Conservation (phyloP, 1,139 yeast species). For the Candida dubliniensis region DNA sequence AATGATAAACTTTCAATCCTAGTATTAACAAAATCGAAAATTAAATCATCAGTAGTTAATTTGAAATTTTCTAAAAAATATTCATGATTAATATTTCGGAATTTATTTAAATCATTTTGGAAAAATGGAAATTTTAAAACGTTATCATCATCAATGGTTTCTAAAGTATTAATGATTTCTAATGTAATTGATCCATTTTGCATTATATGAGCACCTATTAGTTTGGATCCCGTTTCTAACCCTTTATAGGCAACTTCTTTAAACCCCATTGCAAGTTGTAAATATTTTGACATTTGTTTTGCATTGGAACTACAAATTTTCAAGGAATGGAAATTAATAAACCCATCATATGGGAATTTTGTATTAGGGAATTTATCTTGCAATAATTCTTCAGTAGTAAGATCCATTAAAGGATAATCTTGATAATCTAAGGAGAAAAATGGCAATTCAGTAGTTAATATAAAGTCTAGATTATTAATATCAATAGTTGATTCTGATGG, state of each 20-base stretch:
- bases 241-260: conserved; percentile 61
- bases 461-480: conserved; percentile 5
- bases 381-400: conserved; percentile 23
- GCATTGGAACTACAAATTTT: conserved; percentile 56
- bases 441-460: conserved; percentile 21
- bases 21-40: conserved; percentile 20
- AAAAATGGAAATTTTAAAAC: conserved; percentile 17
- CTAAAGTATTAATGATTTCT: conserved; percentile 38
- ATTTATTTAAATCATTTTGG: conserved; percentile 14
- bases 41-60: conserved; percentile 19
- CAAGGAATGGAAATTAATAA: conserved; percentile 32
- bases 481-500: conserved; percentile 8
- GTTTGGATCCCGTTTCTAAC: conserved; percentile 64
- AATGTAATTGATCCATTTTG: conserved; percentile 56
- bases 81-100: conserved; percentile 9
- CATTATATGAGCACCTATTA: conserved; percentile 60
- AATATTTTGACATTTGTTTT: conserved; percentile 57
- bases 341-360: conserved; percentile 31
- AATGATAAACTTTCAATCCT: conserved; percentile 16
- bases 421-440: conserved; percentile 19
- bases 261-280: conserved; percentile 63
- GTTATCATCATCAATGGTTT: conserved; percentile 20
- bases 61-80: conserved; percentile 15
- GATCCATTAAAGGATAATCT: conserved; percentile 21
- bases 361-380: conserved; percentile 22